Evolutionary conservation across 1,284 basidiomycete species (phyloP).

Genomic region (Microbotryum intermedium): DNA sequence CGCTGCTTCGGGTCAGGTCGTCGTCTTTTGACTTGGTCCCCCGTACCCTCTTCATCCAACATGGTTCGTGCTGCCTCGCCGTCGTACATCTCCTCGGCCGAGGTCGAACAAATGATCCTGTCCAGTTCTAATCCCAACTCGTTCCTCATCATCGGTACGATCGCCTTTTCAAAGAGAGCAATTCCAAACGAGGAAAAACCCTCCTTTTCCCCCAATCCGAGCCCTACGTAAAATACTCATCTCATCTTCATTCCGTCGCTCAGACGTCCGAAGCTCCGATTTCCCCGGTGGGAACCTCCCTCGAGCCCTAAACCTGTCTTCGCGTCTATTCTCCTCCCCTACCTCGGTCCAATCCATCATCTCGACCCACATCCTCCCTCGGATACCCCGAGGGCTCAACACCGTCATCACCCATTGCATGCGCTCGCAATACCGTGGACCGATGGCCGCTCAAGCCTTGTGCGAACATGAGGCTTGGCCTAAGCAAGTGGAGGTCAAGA

Average conservation of each 20-base stretch:
- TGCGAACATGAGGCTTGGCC: neutral
- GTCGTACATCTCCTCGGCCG: slow-evolving; percentile 7
- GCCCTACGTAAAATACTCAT: too few relatives aligned
- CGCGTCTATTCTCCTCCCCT: neutral
- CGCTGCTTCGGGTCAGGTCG: too few relatives aligned
- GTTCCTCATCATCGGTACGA: slow-evolving; percentile 14
- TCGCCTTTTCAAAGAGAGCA: too few relatives aligned
- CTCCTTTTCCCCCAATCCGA: too few relatives aligned
- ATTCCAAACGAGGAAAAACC: too few relatives aligned
- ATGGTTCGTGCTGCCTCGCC: neutral
- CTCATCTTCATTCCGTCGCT: too few relatives aligned
- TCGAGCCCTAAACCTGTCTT: slow-evolving; percentile 6
- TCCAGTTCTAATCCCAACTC: neutral
- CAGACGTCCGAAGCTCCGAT: slow-evolving; percentile 17
- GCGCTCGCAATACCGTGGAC: slow-evolving; percentile 20
- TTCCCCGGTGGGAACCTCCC: slow-evolving; percentile 17
- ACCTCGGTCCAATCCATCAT: neutral
- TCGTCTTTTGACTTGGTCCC: too few relatives aligned
- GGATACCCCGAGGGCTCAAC: neutral
- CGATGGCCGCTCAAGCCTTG: slow-evolving; percentile 12
- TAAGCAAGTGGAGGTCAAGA: neutral
- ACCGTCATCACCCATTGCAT: slow-evolving; percentile 18
- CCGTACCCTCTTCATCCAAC: neutral
- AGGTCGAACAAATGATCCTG: slow-evolving; percentile 1
- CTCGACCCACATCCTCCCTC: neutral